Evolutionary conservation across 2,329 filamentous ascomycete species (phyloP).

Genomic region (Xylaria sp.): DNA sequence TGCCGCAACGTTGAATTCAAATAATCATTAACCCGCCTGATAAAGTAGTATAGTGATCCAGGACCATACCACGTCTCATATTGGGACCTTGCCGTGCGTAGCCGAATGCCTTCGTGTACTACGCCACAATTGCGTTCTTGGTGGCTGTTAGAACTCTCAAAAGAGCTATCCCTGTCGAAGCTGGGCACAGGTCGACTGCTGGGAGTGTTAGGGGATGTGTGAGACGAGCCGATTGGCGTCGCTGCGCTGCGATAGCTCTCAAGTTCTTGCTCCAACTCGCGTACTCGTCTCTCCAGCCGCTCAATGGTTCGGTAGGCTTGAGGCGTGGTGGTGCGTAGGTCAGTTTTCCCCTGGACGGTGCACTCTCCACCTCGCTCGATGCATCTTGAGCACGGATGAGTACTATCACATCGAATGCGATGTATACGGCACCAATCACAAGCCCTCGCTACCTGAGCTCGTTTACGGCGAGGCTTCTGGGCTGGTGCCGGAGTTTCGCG

Average conservation of each 20-base stretch:
- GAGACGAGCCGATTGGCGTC: background rate
- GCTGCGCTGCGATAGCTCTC: slow-evolving; percentile 23
- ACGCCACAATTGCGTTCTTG: background rate
- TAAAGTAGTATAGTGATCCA: slow-evolving; percentile 56
- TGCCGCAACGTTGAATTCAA: slow-evolving; percentile 48
- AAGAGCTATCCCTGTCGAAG: background rate
- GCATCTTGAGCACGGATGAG: slow-evolving; percentile 54
- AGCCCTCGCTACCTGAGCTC: background rate
- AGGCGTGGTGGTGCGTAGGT: slow-evolving; percentile 28
- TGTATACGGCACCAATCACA: slow-evolving; percentile 51
- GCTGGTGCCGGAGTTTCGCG: background rate
- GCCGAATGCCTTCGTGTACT: slow-evolving; percentile 45
- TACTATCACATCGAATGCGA: slow-evolving; percentile 54
- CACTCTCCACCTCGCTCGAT: slow-evolving; percentile 49
- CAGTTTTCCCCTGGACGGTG: slow-evolving; percentile 42
- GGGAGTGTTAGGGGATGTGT: background rate
- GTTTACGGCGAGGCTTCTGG: background rate
- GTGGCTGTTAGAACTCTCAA: background rate
- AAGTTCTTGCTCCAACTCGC: slow-evolving; percentile 48
- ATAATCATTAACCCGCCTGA: slow-evolving; percentile 51
- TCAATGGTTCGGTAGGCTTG: slow-evolving; percentile 51
- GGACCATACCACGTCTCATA: slow-evolving; percentile 55
- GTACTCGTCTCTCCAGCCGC: slow-evolving; percentile 47
- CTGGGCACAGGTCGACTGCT: background rate
- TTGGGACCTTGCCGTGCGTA: slow-evolving; percentile 48